Base-by-base conservation (phyloP, 208 protist genomes). In the Phytomonas francai region DNA sequence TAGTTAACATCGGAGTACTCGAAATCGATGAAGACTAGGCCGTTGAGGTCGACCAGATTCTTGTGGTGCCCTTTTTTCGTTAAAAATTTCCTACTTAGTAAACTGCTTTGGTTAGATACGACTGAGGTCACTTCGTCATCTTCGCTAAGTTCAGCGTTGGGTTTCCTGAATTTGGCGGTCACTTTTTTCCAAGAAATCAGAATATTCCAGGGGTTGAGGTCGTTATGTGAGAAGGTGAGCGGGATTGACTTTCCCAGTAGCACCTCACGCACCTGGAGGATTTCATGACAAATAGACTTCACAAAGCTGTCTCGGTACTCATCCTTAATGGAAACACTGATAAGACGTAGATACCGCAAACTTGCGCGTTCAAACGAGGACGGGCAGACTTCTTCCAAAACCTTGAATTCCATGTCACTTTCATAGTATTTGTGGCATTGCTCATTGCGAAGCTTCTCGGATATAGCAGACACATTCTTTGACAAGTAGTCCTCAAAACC, bases 1-100 rank as follows among this genome's bases (percentile, higher is more conserved):
- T 92, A 92, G 77, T 94, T 94, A 36, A 79, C 83, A 62, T 92
- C 88, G 28, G 83, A 79, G 77, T 94, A 94, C 73, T 94, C 85
- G 81, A 91, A 94, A 71, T 94, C 88, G 59, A 94, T 91, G 49
- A 89, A 87, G 28, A 94, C 62, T 63, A 89, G 66, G 27, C 88
- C 84, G 42, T 84, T 84, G 59, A 80, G 79, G 68, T 90, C 83
- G 28, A 93, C 87, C n/a, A 88, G 77, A 59, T 90, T 93, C 29
- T 73, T 77, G 68, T 79, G 77, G 62, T 74, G 76, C 19, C 83
- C 87, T 33, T 78, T 86, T 58, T 76, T 80, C 34, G 85, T 85
- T 56, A 87, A 61, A 68, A 87, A 91, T 49, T 80, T 83, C n/a
- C 78, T 81, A 45, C 79, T 82, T 39, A 91, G 71, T 29, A 67